Evolutionary conservation across 2,329 filamentous ascomycete species (phyloP).

Genomic region (Colletotrichum eremochloae): DNA sequence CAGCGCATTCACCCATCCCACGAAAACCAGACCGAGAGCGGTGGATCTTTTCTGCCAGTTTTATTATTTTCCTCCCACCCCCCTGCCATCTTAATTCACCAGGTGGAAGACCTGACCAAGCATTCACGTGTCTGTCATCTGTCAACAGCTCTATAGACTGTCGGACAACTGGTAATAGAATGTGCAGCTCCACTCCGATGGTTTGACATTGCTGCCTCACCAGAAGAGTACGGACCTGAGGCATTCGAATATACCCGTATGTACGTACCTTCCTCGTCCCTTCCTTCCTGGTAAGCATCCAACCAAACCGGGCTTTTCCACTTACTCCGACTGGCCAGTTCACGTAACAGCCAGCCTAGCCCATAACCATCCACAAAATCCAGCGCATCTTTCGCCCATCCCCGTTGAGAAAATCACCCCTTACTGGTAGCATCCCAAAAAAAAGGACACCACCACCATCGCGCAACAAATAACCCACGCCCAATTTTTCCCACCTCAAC

Average conservation of each 20-base stretch:
- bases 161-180: neutral
- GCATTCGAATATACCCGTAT: neutral
- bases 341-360: conserved; percentile 10
- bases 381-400: conserved; percentile 10
- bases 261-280: neutral
- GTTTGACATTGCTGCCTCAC: neutral
- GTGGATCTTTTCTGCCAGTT: conserved; percentile 19
- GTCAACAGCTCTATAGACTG: neutral
- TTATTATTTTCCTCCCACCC: neutral
- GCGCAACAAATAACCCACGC: neutral
- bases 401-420: conserved; percentile 6
- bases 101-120: neutral
- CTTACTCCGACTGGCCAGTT: neutral
- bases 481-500: neutral
- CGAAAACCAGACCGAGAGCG: conserved; percentile 14
- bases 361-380: conserved; percentile 2
- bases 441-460: conserved; percentile 11
- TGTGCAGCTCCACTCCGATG: neutral
- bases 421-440: neutral
- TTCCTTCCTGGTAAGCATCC: neutral
- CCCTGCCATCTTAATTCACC: neutral
- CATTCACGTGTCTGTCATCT: neutral
- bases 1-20: neutral
- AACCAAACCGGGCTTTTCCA: neutral
- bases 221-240: neutral